Conservation (phyloP, 1,139 yeast species). For the Waltiozyma sp. region DNA sequence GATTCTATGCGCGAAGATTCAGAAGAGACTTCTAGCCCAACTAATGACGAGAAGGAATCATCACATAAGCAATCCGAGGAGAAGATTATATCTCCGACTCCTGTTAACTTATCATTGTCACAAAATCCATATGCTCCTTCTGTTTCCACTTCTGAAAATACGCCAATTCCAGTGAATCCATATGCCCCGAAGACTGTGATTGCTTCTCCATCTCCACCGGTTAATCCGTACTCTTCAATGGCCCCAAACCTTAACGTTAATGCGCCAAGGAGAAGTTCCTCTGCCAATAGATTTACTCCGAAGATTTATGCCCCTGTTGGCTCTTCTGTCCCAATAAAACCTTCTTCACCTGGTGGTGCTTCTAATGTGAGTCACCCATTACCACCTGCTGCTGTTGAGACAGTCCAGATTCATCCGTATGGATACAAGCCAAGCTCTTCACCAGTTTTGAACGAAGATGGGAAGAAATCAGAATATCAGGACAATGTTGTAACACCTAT, state of each 20-base stretch:
- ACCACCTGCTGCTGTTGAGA: not conserved
- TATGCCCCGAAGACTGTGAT: conserved; percentile 6
- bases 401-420: not conserved
- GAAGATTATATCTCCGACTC: too few species aligned
- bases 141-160: not conserved
- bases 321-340: not conserved
- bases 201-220: conserved; percentile 6
- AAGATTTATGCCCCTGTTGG: conserved; percentile 9
- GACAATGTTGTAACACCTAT: too few species aligned
- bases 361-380: not conserved
- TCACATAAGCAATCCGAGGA: too few species aligned
- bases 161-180: conserved; percentile 4
- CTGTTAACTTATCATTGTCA: too few species aligned
- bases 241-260: not conserved
- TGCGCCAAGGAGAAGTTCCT: conserved; percentile 6
- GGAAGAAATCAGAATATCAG: not conserved
- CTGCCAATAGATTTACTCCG: conserved; percentile 13
- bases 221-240: conserved; percentile 4
- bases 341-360: not conserved
- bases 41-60: too few species aligned
- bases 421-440: not conserved
- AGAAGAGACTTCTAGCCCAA: conserved; percentile 1
- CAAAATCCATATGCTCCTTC: too few species aligned
- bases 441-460: not conserved
- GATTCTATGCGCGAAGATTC: not conserved